Conservation (phyloP, 805 yeast species). For the Isabelozyma rhagii region DNA sequence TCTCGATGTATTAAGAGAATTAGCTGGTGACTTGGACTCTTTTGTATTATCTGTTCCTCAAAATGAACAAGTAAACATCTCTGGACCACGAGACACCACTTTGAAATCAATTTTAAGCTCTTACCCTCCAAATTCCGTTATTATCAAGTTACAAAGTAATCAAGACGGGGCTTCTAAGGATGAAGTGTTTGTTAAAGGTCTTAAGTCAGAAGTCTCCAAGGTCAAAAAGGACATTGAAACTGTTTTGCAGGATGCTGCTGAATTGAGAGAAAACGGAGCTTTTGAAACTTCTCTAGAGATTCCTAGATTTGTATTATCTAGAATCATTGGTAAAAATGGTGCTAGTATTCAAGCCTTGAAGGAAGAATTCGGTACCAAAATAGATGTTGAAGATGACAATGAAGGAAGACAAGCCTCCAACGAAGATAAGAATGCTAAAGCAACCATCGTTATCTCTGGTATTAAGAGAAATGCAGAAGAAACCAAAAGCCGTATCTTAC, state of each 20-base stretch:
- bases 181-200: conserved; percentile 67
- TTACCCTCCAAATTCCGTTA: conserved; percentile 37
- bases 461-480: conserved; percentile 73
- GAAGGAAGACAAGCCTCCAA: conserved; percentile 37
- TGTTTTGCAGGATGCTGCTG: conserved; percentile 54
- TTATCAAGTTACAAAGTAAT: conserved; percentile 46
- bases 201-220: conserved; percentile 55
- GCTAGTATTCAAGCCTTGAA: conserved; percentile 63
- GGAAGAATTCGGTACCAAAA: conserved; percentile 69
- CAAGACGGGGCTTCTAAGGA: conserved; percentile 38
- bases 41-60: conserved; percentile 50
- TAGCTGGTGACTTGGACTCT: conserved; percentile 51
- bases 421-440: conserved; percentile 28
- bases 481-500: conserved; percentile 56
- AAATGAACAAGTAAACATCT: conserved; percentile 55
- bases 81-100: conserved; percentile 62
- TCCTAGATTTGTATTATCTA: conserved; percentile 66
- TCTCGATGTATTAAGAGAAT: conserved; percentile 56
- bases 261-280: conserved; percentile 44
- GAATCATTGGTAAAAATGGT: conserved; percentile 90
- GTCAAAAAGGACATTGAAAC: conserved; percentile 51
- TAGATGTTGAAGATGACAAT: conserved; percentile 70
- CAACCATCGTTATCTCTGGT: conserved; percentile 67
- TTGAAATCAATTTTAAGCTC: conserved; percentile 41
- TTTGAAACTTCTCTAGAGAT: conserved; percentile 50